Base-by-base conservation (phyloP, 768 basidiomycete species). In the Rossbeevera mucosa region DNA sequence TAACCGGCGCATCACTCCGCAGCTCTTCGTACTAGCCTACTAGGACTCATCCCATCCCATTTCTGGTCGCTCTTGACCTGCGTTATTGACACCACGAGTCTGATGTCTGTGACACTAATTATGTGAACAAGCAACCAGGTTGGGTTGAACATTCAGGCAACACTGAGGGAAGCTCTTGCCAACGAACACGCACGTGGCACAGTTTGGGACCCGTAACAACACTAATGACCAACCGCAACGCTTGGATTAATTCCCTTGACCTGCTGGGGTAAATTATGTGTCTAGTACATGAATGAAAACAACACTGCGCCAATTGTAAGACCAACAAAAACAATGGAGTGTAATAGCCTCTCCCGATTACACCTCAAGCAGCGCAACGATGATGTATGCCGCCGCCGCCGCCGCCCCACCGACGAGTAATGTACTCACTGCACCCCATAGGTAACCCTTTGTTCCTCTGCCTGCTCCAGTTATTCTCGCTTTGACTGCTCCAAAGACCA, bases 401-500 rank as follows among this genome's bases (percentile, higher is more conserved):
- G 95, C 95, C 0, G 88, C 71, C 11, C 93, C 94, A 30, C 95
- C 95, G 1, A 98, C 95, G 38, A 88, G 71, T 51, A 95, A 75
- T 16, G 92, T 99, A 61, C 83, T 87, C 20, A 91, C 64, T 5
- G 93, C 91, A 13, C 94, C 94, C 81, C 88, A 91, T 5, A 92
- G 63, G 64, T 95, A 94, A 3, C 88, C 88, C 26, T 74, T 71
- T 0, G 74, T 60, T 4, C 82, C 83, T 29, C 67, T 71, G 2
- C 88, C 87, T 31, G 83, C 88, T n/a, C 90, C 91, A 0, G 91
- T 94, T 40, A 93, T 78, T 52, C 86, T 85, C 1, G 94, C 83
- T 68, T 97, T 97, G 65, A 94, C 81, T 2, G 82, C 88, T 41
- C 95, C 95, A 64, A 98, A 99, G 49, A 94, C 66, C 57, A 99